phyloP scores from a whole-genome alignment of 768 basidiomycete genomes.

The Infundibulicybe gibba region DNA sequence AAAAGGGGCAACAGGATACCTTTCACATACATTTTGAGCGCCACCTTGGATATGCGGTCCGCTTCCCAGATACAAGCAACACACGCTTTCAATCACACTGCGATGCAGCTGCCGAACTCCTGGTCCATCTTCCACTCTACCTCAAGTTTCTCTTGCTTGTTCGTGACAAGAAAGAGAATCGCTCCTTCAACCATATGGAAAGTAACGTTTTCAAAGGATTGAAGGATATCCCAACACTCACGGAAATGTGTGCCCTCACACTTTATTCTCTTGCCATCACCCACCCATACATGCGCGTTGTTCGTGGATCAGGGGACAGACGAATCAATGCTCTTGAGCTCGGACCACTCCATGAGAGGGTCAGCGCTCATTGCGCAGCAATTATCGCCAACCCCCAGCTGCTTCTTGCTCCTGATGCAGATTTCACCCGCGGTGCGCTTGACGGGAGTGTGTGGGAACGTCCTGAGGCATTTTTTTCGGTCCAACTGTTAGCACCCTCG shows the following conservation, averaged over 20 bases:
- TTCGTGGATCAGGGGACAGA: constrained; percentile 8
- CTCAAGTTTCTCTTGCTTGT: constrained; percentile 21
- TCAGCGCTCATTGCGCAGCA: constrained; percentile 7
- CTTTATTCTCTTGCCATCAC: constrained; percentile 17
- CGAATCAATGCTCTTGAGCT: constrained; percentile 19
- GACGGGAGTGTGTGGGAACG: constrained; percentile 19
- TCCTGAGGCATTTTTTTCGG: constrained; percentile 13
- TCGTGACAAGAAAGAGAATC: constrained; percentile 22
- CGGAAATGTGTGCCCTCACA: constrained; percentile 21
- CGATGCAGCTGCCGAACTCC: constrained; percentile 18
- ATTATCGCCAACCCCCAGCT: constrained; percentile 17
- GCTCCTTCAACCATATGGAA: constrained; percentile 30
- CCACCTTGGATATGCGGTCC: constrained; percentile 11
- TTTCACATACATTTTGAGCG: constrained; percentile 16
- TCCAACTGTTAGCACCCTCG: constrained; percentile 1
- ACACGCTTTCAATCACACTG: constrained; percentile 28
- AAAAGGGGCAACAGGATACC: constrained; percentile 28
- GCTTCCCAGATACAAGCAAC: constrained; percentile 32
- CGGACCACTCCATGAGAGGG: constrained; percentile 15
- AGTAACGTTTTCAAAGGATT: constrained; percentile 21
- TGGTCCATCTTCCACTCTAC: constrained; percentile 17
- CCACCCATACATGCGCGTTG: constrained; percentile 21
- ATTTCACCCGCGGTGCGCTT: constrained; percentile 8
- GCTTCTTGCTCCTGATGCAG: constrained; percentile 9
- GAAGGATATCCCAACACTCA: constrained; percentile 18